Evolutionary conservation across 805 yeast species (phyloP), one percentile per base, ranked within the genome.

Genomic region (fission yeast (Schizosaccharomyces pombe)): DNA sequence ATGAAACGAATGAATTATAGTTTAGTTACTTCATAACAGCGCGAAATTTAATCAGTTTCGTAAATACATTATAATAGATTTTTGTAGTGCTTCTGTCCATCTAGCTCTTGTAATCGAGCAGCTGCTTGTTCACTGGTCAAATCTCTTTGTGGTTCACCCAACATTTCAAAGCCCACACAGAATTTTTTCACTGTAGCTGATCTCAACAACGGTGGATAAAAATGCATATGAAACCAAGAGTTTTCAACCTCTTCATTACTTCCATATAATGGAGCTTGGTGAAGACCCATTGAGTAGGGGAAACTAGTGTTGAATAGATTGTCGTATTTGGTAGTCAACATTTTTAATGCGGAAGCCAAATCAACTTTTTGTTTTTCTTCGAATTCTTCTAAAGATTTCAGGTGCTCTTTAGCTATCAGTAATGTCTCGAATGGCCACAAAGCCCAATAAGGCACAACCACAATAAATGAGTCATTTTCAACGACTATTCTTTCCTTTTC

Each of bases 231-330:
- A 64, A 82, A 76, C 68, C 76, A 77, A 58, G 68, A 67, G n/a
- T 40, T 54, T 6, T 22, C 33, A 5, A 29, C 47, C 24, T 56
- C 52, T 12, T 47, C 39, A 6, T 22, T 24, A 5, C 28, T 30
- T 3, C 72, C 65, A 52, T 69, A 68, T 37, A 79, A 69, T 49
- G 82, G 83, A 6, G 85, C 81, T 65, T 82, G 89, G 65, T 81
- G 89, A 16, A 82, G 65, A 14, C 89, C 89, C 87, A 82, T 81
- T 0, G 85, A 80, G 65, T 81, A 82, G 1, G 87, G 87, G 70
- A 82, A 81, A 31, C 77, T 73, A 4, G 83, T 76, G 63, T 73
- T 68, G 64, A 81, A 81, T 55, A 81, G 68, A 62, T 81, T 81
- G 66, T 81, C 87, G 66, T 81, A 81, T 58, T 77, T 76, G 39